Evolutionary conservation across 208 protist species (phyloP).

Genomic region (Leishmania braziliensis): DNA sequence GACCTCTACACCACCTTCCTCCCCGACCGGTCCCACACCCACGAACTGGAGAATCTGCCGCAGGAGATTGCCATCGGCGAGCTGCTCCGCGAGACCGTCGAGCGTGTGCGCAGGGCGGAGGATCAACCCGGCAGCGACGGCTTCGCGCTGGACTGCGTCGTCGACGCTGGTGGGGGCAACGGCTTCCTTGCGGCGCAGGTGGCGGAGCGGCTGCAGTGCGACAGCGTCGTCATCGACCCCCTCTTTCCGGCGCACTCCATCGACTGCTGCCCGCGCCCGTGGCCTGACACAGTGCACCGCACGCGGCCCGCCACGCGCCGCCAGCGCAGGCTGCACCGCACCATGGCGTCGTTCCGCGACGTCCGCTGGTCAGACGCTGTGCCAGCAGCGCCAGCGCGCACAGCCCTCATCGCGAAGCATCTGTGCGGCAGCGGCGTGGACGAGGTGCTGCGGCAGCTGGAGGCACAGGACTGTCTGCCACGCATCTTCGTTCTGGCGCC

Average conservation of each 20-base stretch:
- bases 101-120: constrained; percentile 3
- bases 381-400: constrained; percentile 34
- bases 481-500: constrained; percentile 71
- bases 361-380: constrained; percentile 50
- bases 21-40: constrained; percentile 73
- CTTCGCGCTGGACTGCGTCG: constrained; percentile 44
- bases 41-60: constrained; percentile 85
- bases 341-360: constrained; percentile 46
- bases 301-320: constrained; percentile 38
- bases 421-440: constrained; percentile 83
- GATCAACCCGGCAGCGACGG: neutral
- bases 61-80: constrained; percentile 84
- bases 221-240: constrained; percentile 72
- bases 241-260: constrained; percentile 73
- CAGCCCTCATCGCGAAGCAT: constrained; percentile 78
- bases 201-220: constrained; percentile 61
- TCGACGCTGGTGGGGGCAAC: constrained; percentile 85
- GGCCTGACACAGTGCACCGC: constrained; percentile 47
- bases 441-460: constrained; percentile 62
- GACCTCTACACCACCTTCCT: constrained; percentile 67
- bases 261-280: constrained; percentile 63
- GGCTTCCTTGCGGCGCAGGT: constrained; percentile 76
- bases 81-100: constrained; percentile 38
- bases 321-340: constrained; percentile 39
- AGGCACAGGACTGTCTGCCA: constrained; percentile 50